These are phyloP conservation scores for Quercus agrifolia DNA, from an alignment of 306 rosid species.

Conservation along the genomic window DNA sequence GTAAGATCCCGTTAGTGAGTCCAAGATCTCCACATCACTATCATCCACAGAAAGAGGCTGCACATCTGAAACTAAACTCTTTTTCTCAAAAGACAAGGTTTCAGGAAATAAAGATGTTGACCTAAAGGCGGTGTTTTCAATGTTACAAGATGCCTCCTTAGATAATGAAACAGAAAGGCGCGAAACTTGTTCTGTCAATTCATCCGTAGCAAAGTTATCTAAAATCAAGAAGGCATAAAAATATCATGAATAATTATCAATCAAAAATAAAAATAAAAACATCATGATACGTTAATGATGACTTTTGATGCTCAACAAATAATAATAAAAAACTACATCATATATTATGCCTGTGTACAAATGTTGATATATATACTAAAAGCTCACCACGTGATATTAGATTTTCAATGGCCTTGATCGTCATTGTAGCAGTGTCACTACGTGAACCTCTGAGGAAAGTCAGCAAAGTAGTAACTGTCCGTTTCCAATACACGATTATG, in stretches of 20 bases:
- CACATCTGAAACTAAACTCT: constrained; percentile 32
- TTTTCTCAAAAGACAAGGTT: constrained; percentile 31
- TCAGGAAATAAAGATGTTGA: constrained; percentile 34
- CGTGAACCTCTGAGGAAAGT: constrained; percentile 54
- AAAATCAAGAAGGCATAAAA: constrained; percentile 31
- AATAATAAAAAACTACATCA: background rate
- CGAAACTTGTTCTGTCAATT: constrained; percentile 62
- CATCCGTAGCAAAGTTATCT: constrained; percentile 63
- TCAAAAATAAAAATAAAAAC: constrained; percentile 12
- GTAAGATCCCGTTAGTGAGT: constrained; percentile 22
- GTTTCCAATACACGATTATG: constrained; percentile 80
- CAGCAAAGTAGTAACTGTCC: constrained; percentile 57
- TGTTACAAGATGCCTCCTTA: constrained; percentile 41
- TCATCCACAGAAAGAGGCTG: constrained; percentile 40
- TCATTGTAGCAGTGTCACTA: constrained; percentile 37
- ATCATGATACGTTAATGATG: constrained; percentile 20
- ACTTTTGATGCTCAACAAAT: background rate
- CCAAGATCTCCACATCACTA: constrained; percentile 32
- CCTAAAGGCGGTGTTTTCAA: constrained; percentile 29
- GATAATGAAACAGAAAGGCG: constrained; percentile 65
- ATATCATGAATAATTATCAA: background rate
- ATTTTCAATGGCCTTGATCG: constrained; percentile 61
- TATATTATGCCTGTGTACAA: background rate
- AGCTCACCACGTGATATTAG: constrained; percentile 64
- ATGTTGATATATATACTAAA: background rate